phyloP scores from a whole-genome alignment of 768 basidiomycete genomes.

The Mrakia frigida region DNA sequence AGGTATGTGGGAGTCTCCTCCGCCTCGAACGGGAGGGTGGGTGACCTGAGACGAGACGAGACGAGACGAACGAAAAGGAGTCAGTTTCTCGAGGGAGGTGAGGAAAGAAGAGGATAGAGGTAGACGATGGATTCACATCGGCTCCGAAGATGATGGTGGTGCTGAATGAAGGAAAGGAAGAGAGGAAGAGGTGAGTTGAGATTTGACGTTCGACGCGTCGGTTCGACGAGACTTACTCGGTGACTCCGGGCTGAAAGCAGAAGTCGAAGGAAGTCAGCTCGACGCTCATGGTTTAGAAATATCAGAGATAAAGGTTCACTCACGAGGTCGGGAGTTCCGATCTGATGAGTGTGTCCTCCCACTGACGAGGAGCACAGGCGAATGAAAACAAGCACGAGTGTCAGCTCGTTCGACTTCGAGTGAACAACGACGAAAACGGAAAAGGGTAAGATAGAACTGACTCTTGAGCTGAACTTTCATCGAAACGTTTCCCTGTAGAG shows the following conservation, averaged over 20 bases:
- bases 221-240: conserved; percentile 40
- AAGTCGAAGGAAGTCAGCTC: background rate
- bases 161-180: conserved; percentile 11
- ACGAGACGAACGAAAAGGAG: background rate
- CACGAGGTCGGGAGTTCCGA: background rate
- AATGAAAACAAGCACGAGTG: no score
- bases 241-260: conserved; percentile 27
- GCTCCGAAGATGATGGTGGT: conserved; percentile 44
- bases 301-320: background rate
- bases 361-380: background rate
- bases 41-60: conserved; percentile 4
- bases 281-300: no score
- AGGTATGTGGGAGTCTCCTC: conserved; percentile 33
- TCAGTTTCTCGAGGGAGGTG: background rate
- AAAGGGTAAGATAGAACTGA: background rate
- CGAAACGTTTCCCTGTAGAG: conserved; percentile 10
- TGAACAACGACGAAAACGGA: background rate
- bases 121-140: conserved; percentile 41
- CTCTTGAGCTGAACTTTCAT: conserved; percentile 27
- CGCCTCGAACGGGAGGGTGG: conserved; percentile 41
- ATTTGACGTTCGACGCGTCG: conserved; percentile 35
- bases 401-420: no score
- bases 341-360: conserved; percentile 20
- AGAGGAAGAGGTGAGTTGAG: conserved; percentile 34
- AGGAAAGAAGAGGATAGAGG: background rate